A percentile compares a stretch with the other conserved stretches of the same genome.
These are phyloP conservation scores for Crassisporium funariophilum DNA, from an alignment of 768 basidiomycete species.

Conservation along the genomic window DNA sequence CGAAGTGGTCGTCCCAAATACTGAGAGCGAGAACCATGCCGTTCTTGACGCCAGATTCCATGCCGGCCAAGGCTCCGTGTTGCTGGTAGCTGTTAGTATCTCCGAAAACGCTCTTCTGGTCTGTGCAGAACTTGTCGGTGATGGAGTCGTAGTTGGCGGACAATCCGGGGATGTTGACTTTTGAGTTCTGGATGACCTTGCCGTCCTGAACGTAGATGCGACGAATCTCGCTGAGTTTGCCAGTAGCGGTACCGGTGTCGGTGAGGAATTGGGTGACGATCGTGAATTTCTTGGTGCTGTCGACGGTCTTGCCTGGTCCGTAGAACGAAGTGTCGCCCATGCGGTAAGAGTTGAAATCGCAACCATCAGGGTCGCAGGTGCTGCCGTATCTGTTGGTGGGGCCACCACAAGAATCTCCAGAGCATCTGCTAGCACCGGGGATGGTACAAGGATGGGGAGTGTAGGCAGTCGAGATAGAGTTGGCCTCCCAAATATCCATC, in stretches of 20 bases:
- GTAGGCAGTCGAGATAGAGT: constrained; percentile 50
- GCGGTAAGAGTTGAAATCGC: constrained; percentile 66
- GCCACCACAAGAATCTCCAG: constrained; percentile 39
- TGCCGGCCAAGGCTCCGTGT: constrained; percentile 42
- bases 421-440: constrained; percentile 43
- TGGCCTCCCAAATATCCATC: constrained; percentile 66
- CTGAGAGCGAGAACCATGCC: constrained; percentile 53
- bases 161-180: constrained; percentile 47
- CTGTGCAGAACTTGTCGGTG: constrained; percentile 50
- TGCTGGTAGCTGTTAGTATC: constrained; percentile 47
- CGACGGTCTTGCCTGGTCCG: constrained; percentile 49
- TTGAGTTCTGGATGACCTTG: constrained; percentile 52
- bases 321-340: constrained; percentile 50
- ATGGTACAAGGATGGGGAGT: constrained; percentile 54
- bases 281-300: constrained; percentile 53
- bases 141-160: constrained; percentile 42
- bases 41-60: constrained; percentile 36
- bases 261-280: constrained; percentile 63
- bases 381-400: constrained; percentile 40
- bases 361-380: constrained; percentile 57
- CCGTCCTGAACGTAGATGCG: constrained; percentile 58
- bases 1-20: constrained; percentile 56
- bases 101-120: constrained; percentile 49
- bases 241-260: constrained; percentile 43
- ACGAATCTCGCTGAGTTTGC: constrained; percentile 54